phyloP scores from a whole-genome alignment of 1,284 basidiomycete genomes.

The Ustilago hordei region DNA sequence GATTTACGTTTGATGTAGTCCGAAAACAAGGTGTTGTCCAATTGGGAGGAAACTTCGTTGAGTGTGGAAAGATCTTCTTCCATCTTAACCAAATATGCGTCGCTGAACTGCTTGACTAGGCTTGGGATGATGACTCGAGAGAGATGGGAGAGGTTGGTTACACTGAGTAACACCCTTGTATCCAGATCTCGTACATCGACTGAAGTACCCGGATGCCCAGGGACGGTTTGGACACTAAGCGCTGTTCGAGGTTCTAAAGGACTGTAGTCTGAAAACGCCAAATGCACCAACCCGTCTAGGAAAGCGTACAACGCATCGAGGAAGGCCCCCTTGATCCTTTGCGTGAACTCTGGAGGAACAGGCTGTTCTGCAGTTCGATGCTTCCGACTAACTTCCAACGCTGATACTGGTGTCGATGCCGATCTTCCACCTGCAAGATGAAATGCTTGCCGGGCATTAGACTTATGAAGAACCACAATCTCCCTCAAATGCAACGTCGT shows the following conservation, averaged over 20 bases:
- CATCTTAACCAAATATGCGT: conserved; percentile 80
- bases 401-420: conserved; percentile 14
- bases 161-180: conserved; percentile 85
- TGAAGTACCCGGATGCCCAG: conserved; percentile 45
- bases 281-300: conserved; percentile 85
- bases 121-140: conserved; percentile 79
- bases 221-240: conserved; percentile 49
- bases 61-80: conserved; percentile 84
- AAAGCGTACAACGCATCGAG: conserved; percentile 88
- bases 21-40: conserved; percentile 88
- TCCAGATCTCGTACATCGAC: conserved; percentile 73
- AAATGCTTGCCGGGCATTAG: conserved; percentile 82
- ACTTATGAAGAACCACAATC: conserved; percentile 85
- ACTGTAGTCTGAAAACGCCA: conserved; percentile 75
- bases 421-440: conserved; percentile 82
- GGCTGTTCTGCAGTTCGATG: conserved; percentile 19
- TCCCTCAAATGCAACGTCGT: conserved; percentile 76
- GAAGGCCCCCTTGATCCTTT: conserved; percentile 86
- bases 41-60: conserved; percentile 80
- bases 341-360: conserved; percentile 53
- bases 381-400: conserved; percentile 33
- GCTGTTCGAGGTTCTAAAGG: conserved; percentile 55
- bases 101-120: conserved; percentile 84
- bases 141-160: conserved; percentile 88
- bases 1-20: conserved; percentile 86